These are phyloP conservation scores for Cordia subcordata DNA, from an alignment of 257 asterid genomes.

Conservation along the genomic window DNA sequence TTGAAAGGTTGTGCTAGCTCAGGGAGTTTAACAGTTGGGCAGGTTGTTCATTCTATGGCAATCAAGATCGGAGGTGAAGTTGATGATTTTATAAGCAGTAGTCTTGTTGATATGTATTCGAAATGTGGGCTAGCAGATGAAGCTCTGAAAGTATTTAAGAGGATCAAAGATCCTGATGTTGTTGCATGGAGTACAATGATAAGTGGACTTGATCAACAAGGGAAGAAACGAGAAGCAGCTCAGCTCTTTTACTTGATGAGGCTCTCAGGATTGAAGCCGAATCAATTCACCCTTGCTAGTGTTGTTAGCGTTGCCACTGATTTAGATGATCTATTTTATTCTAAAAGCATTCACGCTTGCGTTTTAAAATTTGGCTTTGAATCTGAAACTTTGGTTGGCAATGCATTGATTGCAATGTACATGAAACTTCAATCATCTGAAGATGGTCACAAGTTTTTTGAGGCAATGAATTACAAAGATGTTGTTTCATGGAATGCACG, in stretches of 20 bases:
- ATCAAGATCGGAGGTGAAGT: constrained; percentile 52
- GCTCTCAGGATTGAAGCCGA: constrained; percentile 55
- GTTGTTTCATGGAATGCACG: constrained; percentile 76
- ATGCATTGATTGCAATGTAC: constrained; percentile 80
- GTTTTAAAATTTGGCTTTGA: constrained; percentile 56
- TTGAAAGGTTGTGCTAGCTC: constrained; percentile 64
- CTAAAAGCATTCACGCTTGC: constrained; percentile 74
- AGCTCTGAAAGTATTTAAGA: constrained; percentile 55
- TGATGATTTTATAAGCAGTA: constrained; percentile 66
- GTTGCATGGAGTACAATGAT: constrained; percentile 82
- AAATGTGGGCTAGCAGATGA: constrained; percentile 56
- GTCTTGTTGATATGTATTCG: constrained; percentile 76
- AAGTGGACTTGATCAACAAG: constrained; percentile 67
- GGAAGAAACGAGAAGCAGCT: constrained; percentile 61
- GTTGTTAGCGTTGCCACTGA: constrained; percentile 59
- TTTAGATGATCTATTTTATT: constrained; percentile 44
- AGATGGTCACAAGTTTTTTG: constrained; percentile 52
- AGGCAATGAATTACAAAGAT: constrained; percentile 43
- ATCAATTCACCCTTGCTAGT: constrained; percentile 70
- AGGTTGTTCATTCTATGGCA: constrained; percentile 57
- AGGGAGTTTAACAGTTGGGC: constrained; percentile 43
- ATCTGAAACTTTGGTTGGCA: constrained; percentile 49
- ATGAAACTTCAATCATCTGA: constrained; percentile 48
- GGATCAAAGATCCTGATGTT: constrained; percentile 54
- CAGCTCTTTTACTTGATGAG: constrained; percentile 57